Percentiles rank a stretch among this genome's conserved stretches.
Evolutionary conservation across 306 rosid genomes (phyloP).

Genomic region (Delonix regia): DNA sequence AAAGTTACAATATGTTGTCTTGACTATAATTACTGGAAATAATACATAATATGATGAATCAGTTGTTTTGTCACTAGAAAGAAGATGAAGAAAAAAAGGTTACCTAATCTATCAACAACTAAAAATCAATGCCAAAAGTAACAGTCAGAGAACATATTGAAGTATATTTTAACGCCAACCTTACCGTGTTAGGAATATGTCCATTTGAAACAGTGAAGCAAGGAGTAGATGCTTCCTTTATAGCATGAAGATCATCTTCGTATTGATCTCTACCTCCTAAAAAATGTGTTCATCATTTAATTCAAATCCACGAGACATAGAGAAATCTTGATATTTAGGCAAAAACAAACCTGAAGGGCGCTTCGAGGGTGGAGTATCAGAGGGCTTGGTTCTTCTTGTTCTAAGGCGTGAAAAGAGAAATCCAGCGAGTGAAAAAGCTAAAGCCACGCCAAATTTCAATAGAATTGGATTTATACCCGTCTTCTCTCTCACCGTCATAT

Average conservation of each 20-base stretch:
- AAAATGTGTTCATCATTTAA: background rate
- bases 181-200: conserved; percentile 34
- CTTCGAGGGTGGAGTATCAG: conserved; percentile 42
- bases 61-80: background rate
- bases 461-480: conserved; percentile 60
- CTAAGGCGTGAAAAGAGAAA: conserved; percentile 59
- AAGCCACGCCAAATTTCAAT: conserved; percentile 73
- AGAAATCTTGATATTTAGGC: background rate
- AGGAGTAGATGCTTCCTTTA: conserved; percentile 42
- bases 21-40: background rate
- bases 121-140: background rate
- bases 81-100: background rate
- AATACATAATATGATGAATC: conserved; percentile 11
- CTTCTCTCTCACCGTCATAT: conserved; percentile 45
- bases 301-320: background rate
- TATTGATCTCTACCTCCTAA: conserved; percentile 30
- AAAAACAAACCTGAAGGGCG: conserved; percentile 54
- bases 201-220: conserved; percentile 44
- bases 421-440: conserved; percentile 81
- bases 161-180: conserved; percentile 6
- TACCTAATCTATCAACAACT: background rate
- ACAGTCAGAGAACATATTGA: background rate
- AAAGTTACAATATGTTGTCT: background rate
- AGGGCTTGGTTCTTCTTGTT: conserved; percentile 52
- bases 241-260: conserved; percentile 35